A percentile compares a stretch with the other conserved stretches of the same genome.
These are phyloP conservation scores for Termitomyces sp. DNA, from an alignment of 768 basidiomycete genomes.

Conservation along the genomic window DNA sequence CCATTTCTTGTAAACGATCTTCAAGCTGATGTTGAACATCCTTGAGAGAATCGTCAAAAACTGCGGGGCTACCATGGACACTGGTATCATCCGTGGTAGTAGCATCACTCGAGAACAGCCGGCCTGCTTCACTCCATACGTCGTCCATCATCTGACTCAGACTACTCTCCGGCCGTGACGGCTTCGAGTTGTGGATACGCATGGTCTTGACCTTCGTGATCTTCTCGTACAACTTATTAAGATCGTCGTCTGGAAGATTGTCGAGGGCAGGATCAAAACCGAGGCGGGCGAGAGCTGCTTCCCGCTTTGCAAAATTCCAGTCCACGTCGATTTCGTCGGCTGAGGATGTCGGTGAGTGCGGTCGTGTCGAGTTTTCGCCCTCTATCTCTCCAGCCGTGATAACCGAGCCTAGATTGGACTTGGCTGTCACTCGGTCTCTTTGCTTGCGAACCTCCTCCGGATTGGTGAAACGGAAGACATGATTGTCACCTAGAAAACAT, in stretches of 20 bases:
- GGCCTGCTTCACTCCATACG: constrained; percentile 85
- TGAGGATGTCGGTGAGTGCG: constrained; percentile 73
- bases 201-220: constrained; percentile 89
- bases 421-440: constrained; percentile 75
- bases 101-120: constrained; percentile 73
- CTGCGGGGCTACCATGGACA: constrained; percentile 62
- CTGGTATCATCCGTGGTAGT: constrained; percentile 83
- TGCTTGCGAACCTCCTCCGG: constrained; percentile 93
- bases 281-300: constrained; percentile 84
- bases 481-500: constrained; percentile 70
- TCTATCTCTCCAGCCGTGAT: constrained; percentile 67
- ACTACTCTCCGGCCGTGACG: constrained; percentile 84
- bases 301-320: constrained; percentile 96
- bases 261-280: constrained; percentile 89
- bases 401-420: constrained; percentile 65
- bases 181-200: constrained; percentile 73
- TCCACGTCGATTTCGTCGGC: constrained; percentile 78
- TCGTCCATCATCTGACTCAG: constrained; percentile 77
- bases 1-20: constrained; percentile 61
- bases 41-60: constrained; percentile 54
- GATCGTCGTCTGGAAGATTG: constrained; percentile 89
- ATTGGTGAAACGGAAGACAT: constrained; percentile 97
- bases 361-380: constrained; percentile 60
- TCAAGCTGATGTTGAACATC: constrained; percentile 77
- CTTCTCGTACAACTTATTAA: constrained; percentile 92